phyloP scores from a whole-genome alignment of 2,329 filamentous ascomycete genomes.

The Macrophomina tecta region DNA sequence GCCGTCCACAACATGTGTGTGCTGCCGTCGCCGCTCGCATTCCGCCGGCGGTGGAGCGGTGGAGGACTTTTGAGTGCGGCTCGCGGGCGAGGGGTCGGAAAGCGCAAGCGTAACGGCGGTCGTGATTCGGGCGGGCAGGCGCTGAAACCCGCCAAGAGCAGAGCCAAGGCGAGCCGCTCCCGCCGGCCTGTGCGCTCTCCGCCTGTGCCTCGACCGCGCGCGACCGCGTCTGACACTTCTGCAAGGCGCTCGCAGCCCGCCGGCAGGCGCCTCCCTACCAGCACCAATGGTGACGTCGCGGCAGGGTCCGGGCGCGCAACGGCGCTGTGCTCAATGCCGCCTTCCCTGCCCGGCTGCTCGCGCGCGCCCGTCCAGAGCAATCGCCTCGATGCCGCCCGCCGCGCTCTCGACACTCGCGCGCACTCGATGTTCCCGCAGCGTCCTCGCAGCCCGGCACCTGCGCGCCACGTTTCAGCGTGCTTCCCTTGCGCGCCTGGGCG shows the following conservation, averaged over 20 bases:
- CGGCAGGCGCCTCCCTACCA: neutral
- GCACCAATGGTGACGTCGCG: constrained; percentile 13
- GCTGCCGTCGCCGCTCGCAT: neutral
- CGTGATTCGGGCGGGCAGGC: constrained; percentile 11
- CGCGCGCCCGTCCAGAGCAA: neutral
- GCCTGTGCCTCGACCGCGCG: constrained; percentile 19
- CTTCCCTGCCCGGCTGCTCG: neutral
- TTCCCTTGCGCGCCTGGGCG: constrained; percentile 12
- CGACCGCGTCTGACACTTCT: constrained; percentile 17
- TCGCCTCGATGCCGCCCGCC: neutral
- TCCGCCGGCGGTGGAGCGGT: neutral
- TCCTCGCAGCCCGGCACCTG: constrained; percentile 18
- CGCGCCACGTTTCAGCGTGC: constrained; percentile 23
- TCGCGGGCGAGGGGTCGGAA: neutral
- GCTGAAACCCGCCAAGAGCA: constrained; percentile 16
- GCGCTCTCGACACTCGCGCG: constrained; percentile 1
- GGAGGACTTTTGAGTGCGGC: constrained; percentile 8
- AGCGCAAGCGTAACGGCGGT: neutral
- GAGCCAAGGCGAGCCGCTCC: constrained; percentile 4
- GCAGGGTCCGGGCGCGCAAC: neutral
- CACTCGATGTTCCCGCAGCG: neutral
- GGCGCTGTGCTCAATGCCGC: neutral
- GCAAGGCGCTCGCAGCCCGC: constrained; percentile 7
- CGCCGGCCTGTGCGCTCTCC: constrained; percentile 15
- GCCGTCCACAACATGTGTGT: neutral